phyloP scores from a whole-genome alignment of 2,329 filamentous ascomycete genomes.

The Fusarium sterilihyphosum region DNA sequence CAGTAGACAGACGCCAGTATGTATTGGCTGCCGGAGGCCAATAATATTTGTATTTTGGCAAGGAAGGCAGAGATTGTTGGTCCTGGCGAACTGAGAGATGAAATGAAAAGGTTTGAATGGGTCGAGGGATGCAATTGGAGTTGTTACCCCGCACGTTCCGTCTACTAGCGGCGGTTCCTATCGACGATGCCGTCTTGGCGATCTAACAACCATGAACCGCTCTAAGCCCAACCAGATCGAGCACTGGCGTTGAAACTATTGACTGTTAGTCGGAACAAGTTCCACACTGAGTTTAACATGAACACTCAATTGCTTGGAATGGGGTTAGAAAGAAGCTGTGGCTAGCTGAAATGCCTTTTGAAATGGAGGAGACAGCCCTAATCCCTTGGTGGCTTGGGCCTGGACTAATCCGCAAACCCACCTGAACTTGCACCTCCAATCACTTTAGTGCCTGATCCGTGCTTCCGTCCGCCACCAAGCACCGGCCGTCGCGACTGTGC shows the following conservation, averaged over 20 bases:
- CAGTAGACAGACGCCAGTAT: fast-evolving
- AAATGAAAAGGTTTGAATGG: no score
- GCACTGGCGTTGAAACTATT: not conserved
- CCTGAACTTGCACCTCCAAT: no score
- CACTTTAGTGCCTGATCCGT: no score
- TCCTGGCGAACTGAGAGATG: no score
- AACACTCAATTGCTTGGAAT: not conserved
- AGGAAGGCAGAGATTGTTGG: fast-evolving
- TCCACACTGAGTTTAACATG: not conserved
- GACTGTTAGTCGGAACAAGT: not conserved
- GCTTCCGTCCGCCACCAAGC: no score
- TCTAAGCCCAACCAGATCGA: not conserved
- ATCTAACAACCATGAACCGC: no score
- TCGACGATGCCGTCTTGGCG: not conserved
- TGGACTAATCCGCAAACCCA: not conserved
- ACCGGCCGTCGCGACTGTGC: no score
- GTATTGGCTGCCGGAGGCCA: no score
- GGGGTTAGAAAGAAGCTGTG: not conserved
- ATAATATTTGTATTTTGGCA: fast-evolving
- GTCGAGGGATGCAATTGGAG: no score
- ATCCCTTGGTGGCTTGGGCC: not conserved
- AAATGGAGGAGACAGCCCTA: not conserved
- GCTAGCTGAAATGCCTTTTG: not conserved
- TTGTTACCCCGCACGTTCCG: not conserved
- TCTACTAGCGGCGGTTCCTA: not conserved